Evolutionary conservation across 495 filamentous ascomycete genomes (phyloP), one percentile per base, ranked within the genome.

Genomic region (Penicillium fimorum): DNA sequence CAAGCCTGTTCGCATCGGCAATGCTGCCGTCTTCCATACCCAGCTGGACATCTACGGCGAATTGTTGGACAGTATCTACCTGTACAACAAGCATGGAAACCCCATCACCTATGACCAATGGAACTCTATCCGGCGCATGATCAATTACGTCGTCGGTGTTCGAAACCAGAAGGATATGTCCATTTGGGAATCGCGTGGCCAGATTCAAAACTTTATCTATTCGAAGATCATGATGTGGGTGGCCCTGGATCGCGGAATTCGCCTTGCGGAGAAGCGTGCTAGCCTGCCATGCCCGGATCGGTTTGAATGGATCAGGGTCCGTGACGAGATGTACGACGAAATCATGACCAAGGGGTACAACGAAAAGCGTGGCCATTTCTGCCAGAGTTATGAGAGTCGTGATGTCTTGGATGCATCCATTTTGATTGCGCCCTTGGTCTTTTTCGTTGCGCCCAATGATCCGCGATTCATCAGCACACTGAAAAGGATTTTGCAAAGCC

Each of bases 21-120:
- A 90, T 61, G 87, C 84, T 5, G 87, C 87, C 1, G 86, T 86
- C 9, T 87, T 81, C 67, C 87, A 90, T 64, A 82, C 82, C 42
- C 87, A 90, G 61, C 81, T 89, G 46, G 87, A 90, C 57, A 89
- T 89, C 42, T 90, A 89, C 58, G 87, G 87, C 18, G 87, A 90
- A 65, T 76, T 90, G 1, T 82, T 90, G 79, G 87, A 90, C 66
- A 83, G 72, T 50, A 85, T 90, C 58, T 90, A 90, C 61, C 73
- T 90, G 5, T 88, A 88, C 74, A 88, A 90, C 74, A 89, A 88
- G 66, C 86, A 86, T 63, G 87, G 85, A 13, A 88, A 89, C 62
- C 87, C 86, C 2, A 81, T 88, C 52, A 80, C 84, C 38, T 90
- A 87, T 76, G 87, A 90, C 53, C 82, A 85, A 55, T 90, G 87